Evolutionary conservation across 1,284 basidiomycete genomes (phyloP).

Genomic region (Xanthoconium separans): DNA sequence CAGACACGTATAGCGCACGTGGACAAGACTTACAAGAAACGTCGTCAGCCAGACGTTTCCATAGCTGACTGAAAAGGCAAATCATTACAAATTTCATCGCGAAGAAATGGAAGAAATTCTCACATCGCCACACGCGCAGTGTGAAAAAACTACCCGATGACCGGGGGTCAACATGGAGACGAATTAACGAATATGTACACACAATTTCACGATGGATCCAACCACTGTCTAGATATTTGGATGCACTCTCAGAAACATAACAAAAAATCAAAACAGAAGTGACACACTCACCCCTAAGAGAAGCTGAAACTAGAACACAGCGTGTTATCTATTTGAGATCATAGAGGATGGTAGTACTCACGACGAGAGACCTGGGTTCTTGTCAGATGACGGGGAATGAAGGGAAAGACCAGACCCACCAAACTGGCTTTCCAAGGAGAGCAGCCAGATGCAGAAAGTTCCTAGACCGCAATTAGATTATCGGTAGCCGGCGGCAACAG

Average conservation of each 20-base stretch:
- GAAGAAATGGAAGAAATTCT: conserved; percentile 21
- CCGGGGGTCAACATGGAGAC: not conserved
- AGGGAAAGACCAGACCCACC: conserved; percentile 35
- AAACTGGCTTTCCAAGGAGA: conserved; percentile 44
- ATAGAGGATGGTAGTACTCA: conserved; percentile 8
- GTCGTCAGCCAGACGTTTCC: conserved; percentile 53
- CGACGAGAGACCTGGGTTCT: conserved; percentile 22
- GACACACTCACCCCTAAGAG: conserved; percentile 50
- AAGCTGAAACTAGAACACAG: conserved; percentile 49
- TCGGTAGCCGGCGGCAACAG: not conserved
- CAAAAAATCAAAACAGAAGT: not conserved
- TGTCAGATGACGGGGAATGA: conserved; percentile 5
- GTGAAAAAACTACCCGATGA: conserved; percentile 51
- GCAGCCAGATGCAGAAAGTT: conserved; percentile 45
- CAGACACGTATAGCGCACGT: not conserved
- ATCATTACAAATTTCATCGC: not conserved
- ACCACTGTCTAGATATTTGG: conserved; percentile 46
- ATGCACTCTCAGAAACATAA: conserved; percentile 4
- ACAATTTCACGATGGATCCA: conserved; percentile 64
- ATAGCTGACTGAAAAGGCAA: conserved; percentile 50
- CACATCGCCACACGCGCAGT: conserved; percentile 70
- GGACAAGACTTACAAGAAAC: conserved; percentile 47
- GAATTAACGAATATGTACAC: conserved; percentile 24
- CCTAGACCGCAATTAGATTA: conserved; percentile 32
- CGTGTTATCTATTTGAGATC: not conserved